Evolutionary conservation across 2,329 filamentous ascomycete genomes (phyloP).

Genomic region (Thelonectria rubi): DNA sequence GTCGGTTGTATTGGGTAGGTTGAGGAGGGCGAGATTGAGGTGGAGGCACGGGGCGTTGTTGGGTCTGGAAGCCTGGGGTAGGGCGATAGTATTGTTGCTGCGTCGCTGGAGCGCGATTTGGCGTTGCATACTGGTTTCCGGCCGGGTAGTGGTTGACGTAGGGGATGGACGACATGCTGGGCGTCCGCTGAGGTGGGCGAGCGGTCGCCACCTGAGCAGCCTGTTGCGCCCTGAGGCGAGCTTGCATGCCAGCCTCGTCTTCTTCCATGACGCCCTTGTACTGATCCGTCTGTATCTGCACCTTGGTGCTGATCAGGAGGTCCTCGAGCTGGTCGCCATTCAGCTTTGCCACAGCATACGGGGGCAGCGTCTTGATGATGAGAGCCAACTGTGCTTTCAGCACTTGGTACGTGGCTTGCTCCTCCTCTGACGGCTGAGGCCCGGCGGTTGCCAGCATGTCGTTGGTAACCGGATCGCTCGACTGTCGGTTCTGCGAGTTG

Average conservation of each 20-base stretch:
- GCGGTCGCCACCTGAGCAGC: slow-evolving; percentile 45
- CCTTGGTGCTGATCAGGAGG: slow-evolving; percentile 80
- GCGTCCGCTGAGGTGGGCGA: slow-evolving; percentile 52
- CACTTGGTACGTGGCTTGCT: slow-evolving; percentile 71
- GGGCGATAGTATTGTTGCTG: slow-evolving; percentile 57
- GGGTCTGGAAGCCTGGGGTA: slow-evolving; percentile 55
- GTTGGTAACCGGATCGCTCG: slow-evolving; percentile 69
- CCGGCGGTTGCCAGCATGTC: slow-evolving; percentile 75
- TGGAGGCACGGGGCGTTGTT: slow-evolving; percentile 48
- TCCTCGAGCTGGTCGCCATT: slow-evolving; percentile 87
- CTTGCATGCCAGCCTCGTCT: slow-evolving; percentile 71
- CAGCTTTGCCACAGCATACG: slow-evolving; percentile 85
- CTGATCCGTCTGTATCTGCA: slow-evolving; percentile 76
- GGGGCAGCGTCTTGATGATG: slow-evolving; percentile 79
- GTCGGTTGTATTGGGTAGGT: slow-evolving; percentile 59
- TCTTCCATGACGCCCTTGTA: slow-evolving; percentile 85
- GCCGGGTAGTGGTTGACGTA: slow-evolving; percentile 56
- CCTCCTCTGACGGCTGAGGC: slow-evolving; percentile 72
- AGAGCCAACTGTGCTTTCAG: slow-evolving; percentile 79
- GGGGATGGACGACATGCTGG: slow-evolving; percentile 50
- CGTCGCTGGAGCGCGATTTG: slow-evolving; percentile 55
- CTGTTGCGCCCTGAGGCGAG: slow-evolving; percentile 55
- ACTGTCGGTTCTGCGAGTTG: slow-evolving; percentile 68
- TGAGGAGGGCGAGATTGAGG: slow-evolving; percentile 51
- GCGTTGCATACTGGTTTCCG: slow-evolving; percentile 57